A percentile compares a stretch with the other conserved stretches of the same genome.
Conservation (phyloP, 176 grass and related monocot genomes). For the Leersia perrieri region DNA sequence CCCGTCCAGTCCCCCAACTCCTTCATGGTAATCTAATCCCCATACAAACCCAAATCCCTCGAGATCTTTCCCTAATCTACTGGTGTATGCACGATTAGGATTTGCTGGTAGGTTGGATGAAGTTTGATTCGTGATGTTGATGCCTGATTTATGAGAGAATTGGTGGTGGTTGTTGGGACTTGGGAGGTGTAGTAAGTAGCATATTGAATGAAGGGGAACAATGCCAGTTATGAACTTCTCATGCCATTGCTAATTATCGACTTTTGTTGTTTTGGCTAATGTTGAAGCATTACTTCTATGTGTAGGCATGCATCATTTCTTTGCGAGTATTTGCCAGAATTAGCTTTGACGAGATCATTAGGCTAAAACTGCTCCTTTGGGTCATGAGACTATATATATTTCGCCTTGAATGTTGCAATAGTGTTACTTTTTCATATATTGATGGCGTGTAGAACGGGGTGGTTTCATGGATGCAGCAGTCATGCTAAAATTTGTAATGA, state of each 20-base stretch:
- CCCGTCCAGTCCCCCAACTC: conserved; percentile 85
- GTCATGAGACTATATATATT: too few relatives aligned
- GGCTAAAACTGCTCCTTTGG: too few relatives aligned
- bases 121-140: background rate
- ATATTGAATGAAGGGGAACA: background rate
- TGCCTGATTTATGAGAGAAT: background rate
- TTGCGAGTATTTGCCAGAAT: background rate
- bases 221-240: background rate
- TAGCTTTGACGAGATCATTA: background rate
- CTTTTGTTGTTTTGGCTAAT: background rate
- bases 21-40: conserved; percentile 58
- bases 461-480: background rate
- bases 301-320: background rate
- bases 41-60: too few relatives aligned
- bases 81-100: too few relatives aligned
- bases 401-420: too few relatives aligned
- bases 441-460: background rate
- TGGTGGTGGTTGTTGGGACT: background rate
- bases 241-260: background rate
- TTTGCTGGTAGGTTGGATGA: too few relatives aligned
- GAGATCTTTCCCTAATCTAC: background rate
- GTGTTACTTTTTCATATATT: background rate
- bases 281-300: background rate
- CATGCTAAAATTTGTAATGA: background rate
- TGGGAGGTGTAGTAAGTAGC: too few relatives aligned